A percentile compares a stretch with the other conserved stretches of the same genome.
Conservation (phyloP, 345 rosid species). For the Melaleuca quinquenervia region DNA sequence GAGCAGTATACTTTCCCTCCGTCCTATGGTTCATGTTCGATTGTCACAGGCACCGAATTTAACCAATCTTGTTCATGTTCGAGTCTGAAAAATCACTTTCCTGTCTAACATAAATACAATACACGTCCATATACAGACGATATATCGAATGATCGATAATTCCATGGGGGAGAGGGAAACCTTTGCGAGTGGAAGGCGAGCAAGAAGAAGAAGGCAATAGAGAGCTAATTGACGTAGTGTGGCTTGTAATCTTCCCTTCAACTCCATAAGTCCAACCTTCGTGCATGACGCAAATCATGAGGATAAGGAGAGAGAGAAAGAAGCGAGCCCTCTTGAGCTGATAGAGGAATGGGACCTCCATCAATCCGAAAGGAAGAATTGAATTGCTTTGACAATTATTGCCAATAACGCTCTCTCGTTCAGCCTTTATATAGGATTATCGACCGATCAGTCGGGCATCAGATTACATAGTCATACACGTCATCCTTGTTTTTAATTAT, state of each 20-base stretch:
- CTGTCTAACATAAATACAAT: too few species aligned
- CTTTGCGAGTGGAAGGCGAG: background rate
- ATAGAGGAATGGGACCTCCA: background rate
- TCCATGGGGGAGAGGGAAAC: background rate
- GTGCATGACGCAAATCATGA: background rate
- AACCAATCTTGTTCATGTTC: background rate
- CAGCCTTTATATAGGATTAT: background rate
- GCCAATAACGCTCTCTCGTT: background rate
- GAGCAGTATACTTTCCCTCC: background rate
- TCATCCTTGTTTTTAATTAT: background rate
- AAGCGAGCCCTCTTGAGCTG: background rate
- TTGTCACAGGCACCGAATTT: background rate
- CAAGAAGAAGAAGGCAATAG: background rate
- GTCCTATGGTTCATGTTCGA: background rate
- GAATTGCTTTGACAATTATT: background rate
- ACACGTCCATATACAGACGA: too few species aligned
- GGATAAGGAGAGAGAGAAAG: background rate
- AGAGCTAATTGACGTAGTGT: conserved; percentile 1
- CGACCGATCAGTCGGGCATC: too few species aligned
- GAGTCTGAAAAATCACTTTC: background rate
- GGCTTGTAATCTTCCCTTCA: background rate
- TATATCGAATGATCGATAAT: background rate
- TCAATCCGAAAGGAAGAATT: background rate
- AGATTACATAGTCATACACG: background rate
- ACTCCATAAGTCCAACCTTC: background rate